A percentile compares a stretch with the other conserved stretches of the same genome.
Conservation (phyloP, 257 asterid species). For the Nicotiana knightiana region DNA sequence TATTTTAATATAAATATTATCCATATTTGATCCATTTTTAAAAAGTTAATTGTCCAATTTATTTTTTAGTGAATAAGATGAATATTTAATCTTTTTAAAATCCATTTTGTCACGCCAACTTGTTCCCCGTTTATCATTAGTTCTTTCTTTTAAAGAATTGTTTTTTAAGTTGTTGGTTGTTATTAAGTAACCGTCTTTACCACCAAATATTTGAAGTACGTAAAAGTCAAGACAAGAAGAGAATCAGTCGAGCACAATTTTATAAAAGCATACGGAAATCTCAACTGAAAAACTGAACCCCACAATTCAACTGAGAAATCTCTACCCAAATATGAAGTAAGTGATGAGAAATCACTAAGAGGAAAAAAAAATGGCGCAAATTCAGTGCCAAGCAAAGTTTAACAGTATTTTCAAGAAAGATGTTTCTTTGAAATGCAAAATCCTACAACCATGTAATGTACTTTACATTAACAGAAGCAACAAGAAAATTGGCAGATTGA, state of each 20-base stretch:
- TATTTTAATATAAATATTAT: no score
- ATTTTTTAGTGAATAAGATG: no score
- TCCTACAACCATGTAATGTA: no score
- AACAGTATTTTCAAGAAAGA: conserved; percentile 21
- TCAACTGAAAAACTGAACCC: neutral
- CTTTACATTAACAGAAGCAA: neutral
- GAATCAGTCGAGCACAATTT: neutral
- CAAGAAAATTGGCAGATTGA: neutral
- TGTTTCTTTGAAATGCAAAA: conserved; percentile 18
- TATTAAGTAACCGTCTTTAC: no score
- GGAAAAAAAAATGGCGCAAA: conserved; percentile 33
- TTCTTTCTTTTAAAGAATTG: no score
- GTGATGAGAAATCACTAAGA: neutral
- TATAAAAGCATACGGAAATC: neutral
- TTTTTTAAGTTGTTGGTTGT: no score
- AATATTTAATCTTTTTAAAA: no score
- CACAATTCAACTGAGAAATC: neutral
- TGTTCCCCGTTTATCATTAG: no score
- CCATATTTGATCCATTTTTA: no score
- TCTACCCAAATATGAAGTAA: no score
- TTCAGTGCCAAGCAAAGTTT: conserved; percentile 31
- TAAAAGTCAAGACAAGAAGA: neutral
- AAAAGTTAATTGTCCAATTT: no score
- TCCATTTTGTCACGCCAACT: no score
- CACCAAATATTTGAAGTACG: neutral